Evolutionary conservation across 2,329 filamentous ascomycete species (phyloP).

Genomic region (Colletotrichum salicis): DNA sequence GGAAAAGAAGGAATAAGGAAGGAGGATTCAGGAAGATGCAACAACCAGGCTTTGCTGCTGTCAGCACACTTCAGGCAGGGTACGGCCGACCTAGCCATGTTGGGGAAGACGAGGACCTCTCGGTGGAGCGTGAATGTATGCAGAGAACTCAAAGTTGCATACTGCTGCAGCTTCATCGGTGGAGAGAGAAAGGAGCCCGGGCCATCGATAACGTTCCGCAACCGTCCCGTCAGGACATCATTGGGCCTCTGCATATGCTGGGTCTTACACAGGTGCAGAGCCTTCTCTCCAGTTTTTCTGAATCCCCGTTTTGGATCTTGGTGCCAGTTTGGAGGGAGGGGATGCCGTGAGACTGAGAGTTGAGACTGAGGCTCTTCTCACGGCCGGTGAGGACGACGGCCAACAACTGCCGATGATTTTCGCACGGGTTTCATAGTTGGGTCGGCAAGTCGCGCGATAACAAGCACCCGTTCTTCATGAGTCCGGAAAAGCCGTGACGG

Average conservation of each 20-base stretch:
- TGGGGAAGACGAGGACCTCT: background rate
- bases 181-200: background rate
- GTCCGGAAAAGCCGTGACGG: background rate
- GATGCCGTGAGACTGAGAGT: background rate
- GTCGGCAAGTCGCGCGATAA: background rate
- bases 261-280: background rate
- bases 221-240: background rate
- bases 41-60: background rate
- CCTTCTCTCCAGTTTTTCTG: background rate
- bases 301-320: background rate
- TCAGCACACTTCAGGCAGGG: background rate
- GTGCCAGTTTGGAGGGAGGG: background rate
- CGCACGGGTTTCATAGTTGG: background rate
- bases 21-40: background rate
- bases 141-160: constrained; percentile 8
- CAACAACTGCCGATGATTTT: background rate
- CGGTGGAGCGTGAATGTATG: background rate
- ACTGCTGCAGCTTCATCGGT: constrained; percentile 6
- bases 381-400: background rate
- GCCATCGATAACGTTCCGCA: background rate
- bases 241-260: background rate
- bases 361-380: background rate
- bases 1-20: background rate
- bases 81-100: background rate
- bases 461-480: background rate